phyloP scores from a whole-genome alignment of 1,139 yeast species.

The Suhomyces bribrorum region DNA sequence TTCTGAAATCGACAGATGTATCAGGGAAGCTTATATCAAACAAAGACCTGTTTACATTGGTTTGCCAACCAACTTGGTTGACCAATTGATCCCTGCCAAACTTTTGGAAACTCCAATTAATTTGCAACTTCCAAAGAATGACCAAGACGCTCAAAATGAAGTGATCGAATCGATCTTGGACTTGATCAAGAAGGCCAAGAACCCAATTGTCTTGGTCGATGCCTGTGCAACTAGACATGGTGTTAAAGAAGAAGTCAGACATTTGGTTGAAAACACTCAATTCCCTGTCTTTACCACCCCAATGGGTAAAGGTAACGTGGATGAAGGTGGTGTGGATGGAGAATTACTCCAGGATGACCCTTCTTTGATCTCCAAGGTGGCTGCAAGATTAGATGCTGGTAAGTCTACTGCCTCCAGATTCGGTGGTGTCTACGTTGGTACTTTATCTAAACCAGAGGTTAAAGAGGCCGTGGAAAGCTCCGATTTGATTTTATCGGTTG shows the following conservation, averaged over 20 bases:
- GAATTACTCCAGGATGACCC: slow-evolving; percentile 30
- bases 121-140: slow-evolving; percentile 61
- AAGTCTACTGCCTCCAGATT: slow-evolving; percentile 58
- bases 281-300: slow-evolving; percentile 88
- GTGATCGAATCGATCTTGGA: slow-evolving; percentile 59
- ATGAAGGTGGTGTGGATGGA: slow-evolving; percentile 53
- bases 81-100: slow-evolving; percentile 56
- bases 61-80: slow-evolving; percentile 79
- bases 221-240: slow-evolving; percentile 85
- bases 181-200: slow-evolving; percentile 56
- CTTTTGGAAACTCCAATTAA: slow-evolving; percentile 66
- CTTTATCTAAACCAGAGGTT: slow-evolving; percentile 73
- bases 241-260: slow-evolving; percentile 60
- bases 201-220: slow-evolving; percentile 79
- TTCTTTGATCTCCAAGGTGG: slow-evolving; percentile 25
- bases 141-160: slow-evolving; percentile 69
- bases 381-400: slow-evolving; percentile 26
- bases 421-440: slow-evolving; percentile 87
- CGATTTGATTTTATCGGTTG: slow-evolving; percentile 76
- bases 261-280: slow-evolving; percentile 66
- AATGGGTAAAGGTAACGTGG: slow-evolving; percentile 83
- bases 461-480: slow-evolving; percentile 74
- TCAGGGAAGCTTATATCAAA: slow-evolving; percentile 66
- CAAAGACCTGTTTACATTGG: slow-evolving; percentile 87
- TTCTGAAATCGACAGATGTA: slow-evolving; percentile 68